Evolutionary conservation across 1,284 basidiomycete species (phyloP).

Genomic region (Apiotrichum sp.): DNA sequence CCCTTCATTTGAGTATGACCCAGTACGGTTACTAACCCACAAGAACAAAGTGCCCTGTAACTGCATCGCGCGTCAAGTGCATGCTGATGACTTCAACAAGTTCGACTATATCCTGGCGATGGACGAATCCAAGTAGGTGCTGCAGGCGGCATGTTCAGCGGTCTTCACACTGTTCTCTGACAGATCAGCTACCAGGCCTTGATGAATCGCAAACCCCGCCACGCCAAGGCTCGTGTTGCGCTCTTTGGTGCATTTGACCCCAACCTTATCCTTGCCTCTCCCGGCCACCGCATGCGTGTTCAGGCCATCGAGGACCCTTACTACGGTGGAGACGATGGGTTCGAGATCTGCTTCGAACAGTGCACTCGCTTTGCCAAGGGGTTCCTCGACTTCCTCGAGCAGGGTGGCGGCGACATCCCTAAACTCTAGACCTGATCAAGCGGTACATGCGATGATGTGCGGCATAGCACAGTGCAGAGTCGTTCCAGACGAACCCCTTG

Average conservation of each 20-base stretch:
- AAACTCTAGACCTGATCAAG: slow-evolving; percentile 1
- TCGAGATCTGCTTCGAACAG: slow-evolving; percentile 48
- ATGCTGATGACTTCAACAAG: slow-evolving; percentile 36
- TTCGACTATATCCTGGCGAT: slow-evolving; percentile 52
- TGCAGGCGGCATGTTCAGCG: no score
- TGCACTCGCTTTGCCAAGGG: slow-evolving; percentile 43
- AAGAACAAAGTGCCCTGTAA: slow-evolving; percentile 40
- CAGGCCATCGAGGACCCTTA: slow-evolving; percentile 44
- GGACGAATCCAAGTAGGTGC: slow-evolving; percentile 42
- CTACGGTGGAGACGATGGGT: slow-evolving; percentile 47
- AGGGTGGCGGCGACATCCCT: slow-evolving; percentile 16
- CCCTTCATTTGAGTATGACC: no score
- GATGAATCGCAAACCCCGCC: slow-evolving; percentile 32
- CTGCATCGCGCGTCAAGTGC: slow-evolving; percentile 45
- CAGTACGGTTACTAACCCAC: no score
- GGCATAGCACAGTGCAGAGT: no score
- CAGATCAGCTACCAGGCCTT: slow-evolving; percentile 44
- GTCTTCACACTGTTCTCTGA: background rate
- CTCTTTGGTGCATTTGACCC: slow-evolving; percentile 40
- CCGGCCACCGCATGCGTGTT: slow-evolving; percentile 15
- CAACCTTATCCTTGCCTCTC: slow-evolving; percentile 19
- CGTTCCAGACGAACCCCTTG: no score
- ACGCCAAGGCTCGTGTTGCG: slow-evolving; percentile 26
- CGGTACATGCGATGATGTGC: no score
- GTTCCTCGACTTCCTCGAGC: slow-evolving; percentile 42